Base-by-base conservation (phyloP, 257 asterid genomes). In the Plantago ovata region DNA sequence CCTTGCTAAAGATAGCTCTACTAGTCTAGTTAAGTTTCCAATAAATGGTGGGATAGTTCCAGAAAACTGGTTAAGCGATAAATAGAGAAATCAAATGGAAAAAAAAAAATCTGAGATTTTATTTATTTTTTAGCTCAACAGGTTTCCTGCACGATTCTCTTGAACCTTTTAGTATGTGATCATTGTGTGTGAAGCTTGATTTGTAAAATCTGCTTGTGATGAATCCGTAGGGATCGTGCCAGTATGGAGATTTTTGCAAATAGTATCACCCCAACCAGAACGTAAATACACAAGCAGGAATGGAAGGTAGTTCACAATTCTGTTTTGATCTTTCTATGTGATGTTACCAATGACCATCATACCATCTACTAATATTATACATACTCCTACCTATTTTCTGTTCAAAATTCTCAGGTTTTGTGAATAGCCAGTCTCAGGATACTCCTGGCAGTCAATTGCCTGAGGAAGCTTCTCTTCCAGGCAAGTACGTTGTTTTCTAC, bases 181-280 rank as follows among this genome's bases (percentile, higher is more conserved):
- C 24, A 20, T 39, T 42, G 3, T 47, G n/a, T 32, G 18, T 7
- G 44, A 22, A 39, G 62, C 22, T 62, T 61, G 61, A 15, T 64
- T 48, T 28, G 33, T 59, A n/a, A 58, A n/a, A 11, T 38, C 2
- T 45, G 36, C 12, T 21, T 50, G n/a, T n/a, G n/a, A 65, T 14
- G 55, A 32, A 66, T 52, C 1, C 51, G 24, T 49, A 92, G 98
- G 95, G 98, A 10, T 79, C 79, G 13, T 92, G 98, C 80, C 89
- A 67, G 42, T 79, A 84, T 63, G 91, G 97, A 57, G 89, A 88
- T 67, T 77, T 79, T 54, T 92, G 96, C 78, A 85, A 75, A 78
- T 85, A 82, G 68, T 80, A 81, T 76, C 98, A 92, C 73, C 98
- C 98, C 45, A 77, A 71, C 76, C 79, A 72, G 63, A 76, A 74